Percentiles rank a stretch among this genome's conserved stretches.
Conservation (phyloP, 2,329 filamentous ascomycete genomes). For the Botrytis byssoidea region DNA sequence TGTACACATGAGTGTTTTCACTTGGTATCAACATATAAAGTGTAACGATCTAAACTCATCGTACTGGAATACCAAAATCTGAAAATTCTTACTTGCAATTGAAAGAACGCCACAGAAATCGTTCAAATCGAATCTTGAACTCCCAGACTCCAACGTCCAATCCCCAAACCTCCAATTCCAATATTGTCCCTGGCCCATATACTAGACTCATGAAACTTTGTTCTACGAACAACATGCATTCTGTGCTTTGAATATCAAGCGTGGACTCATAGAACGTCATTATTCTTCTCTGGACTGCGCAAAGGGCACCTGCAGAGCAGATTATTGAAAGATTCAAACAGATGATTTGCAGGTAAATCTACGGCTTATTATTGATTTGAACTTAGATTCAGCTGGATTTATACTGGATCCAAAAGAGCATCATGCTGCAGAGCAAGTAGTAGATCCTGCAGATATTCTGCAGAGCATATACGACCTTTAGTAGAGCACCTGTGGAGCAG, state of each 20-base stretch:
- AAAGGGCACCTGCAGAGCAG: too few species aligned
- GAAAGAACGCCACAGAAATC: not conserved
- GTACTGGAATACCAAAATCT: not conserved
- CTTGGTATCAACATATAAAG: not conserved
- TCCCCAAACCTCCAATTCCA: not conserved
- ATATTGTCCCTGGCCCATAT: not conserved
- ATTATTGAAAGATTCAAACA: too few species aligned
- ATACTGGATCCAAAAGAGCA: too few species aligned
- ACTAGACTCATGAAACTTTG: not conserved
- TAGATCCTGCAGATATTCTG: too few species aligned
- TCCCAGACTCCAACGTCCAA: not conserved
- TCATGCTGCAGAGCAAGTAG: too few species aligned
- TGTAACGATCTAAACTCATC: not conserved
- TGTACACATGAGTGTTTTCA: not conserved
- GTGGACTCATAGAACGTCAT: not conserved
- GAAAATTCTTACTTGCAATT: not conserved
- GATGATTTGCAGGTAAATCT: too few species aligned
- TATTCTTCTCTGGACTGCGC: not conserved
- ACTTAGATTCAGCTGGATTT: too few species aligned
- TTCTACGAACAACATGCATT: not conserved
- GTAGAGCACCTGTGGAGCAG: too few species aligned
- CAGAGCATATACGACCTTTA: too few species aligned
- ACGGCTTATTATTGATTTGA: too few species aligned
- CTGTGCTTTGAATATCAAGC: not conserved
- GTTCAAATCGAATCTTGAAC: not conserved